A percentile compares a stretch with the other conserved stretches of the same genome.
Evolutionary conservation across 2,329 filamentous ascomycete species (phyloP).

Genomic region (Aspergillus ochraceus): DNA sequence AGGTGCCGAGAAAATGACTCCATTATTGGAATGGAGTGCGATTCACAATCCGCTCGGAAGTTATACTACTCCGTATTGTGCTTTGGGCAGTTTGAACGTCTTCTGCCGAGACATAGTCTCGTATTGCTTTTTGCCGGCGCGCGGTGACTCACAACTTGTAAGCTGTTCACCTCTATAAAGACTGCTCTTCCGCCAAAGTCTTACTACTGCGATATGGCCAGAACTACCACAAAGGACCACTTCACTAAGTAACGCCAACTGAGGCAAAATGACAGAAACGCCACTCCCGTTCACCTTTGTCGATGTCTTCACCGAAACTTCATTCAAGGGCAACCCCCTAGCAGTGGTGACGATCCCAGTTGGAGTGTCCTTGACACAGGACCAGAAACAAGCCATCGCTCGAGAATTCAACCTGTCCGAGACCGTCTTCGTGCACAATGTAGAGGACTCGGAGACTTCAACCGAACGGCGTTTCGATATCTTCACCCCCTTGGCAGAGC

Average conservation of each 20-base stretch:
- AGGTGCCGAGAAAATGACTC: not conserved
- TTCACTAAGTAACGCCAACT: too few relatives aligned
- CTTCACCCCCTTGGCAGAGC: slow-evolving; percentile 52
- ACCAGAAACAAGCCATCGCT: slow-evolving; percentile 55
- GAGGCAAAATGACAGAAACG: not conserved
- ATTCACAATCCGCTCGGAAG: too few relatives aligned
- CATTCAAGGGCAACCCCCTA: slow-evolving; percentile 54
- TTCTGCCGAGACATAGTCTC: too few relatives aligned
- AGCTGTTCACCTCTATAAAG: too few relatives aligned
- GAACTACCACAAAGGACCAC: too few relatives aligned
- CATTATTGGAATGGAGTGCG: too few relatives aligned
- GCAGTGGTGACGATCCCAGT: slow-evolving; percentile 52
- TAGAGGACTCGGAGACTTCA: not conserved
- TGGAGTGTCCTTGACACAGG: slow-evolving; percentile 42
- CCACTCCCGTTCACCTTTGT: slow-evolving; percentile 18
- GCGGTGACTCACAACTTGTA: too few relatives aligned
- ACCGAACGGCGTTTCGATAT: slow-evolving; percentile 49
- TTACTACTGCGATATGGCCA: too few relatives aligned
- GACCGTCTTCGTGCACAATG: slow-evolving; percentile 54
- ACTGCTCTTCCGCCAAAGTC: too few relatives aligned
- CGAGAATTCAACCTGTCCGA: slow-evolving; percentile 61
- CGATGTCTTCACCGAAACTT: slow-evolving; percentile 45
- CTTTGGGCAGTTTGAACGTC: too few relatives aligned
- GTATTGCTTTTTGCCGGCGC: too few relatives aligned
- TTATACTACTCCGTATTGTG: too few relatives aligned